Conservation (phyloP, 2,329 filamentous ascomycete species). For the Leptodontidium sp. region DNA sequence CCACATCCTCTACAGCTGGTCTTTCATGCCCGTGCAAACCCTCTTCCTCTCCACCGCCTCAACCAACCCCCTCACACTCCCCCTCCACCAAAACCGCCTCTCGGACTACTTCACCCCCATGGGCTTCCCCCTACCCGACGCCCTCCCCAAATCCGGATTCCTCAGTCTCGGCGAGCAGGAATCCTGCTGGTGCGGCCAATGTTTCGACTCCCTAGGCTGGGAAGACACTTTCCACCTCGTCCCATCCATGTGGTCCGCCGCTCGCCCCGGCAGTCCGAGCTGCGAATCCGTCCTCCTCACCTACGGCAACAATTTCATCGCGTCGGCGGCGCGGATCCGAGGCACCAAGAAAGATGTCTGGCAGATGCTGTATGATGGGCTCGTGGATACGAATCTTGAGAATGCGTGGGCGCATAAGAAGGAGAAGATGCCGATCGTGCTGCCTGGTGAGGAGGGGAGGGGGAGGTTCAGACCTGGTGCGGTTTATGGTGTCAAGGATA, state of each 20-base stretch:
- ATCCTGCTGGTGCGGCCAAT: slow-evolving; percentile 51
- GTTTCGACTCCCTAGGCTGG: slow-evolving; percentile 52
- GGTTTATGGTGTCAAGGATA: slow-evolving; percentile 38
- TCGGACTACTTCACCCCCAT: slow-evolving; percentile 41
- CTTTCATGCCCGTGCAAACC: slow-evolving; percentile 54
- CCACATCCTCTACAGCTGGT: slow-evolving; percentile 55
- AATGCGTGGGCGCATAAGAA: slow-evolving; percentile 44
- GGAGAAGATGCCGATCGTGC: slow-evolving; percentile 33
- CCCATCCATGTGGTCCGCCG: slow-evolving; percentile 47
- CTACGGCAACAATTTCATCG: slow-evolving; percentile 58
- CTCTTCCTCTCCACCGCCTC: slow-evolving; percentile 52
- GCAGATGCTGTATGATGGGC: slow-evolving; percentile 41
- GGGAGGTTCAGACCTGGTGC: slow-evolving; percentile 34
- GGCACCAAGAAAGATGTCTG: slow-evolving; percentile 42
- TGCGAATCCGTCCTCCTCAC: slow-evolving; percentile 51
- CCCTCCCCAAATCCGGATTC: slow-evolving; percentile 51
- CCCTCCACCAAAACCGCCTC: slow-evolving; percentile 27
- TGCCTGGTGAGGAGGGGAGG: slow-evolving; percentile 34
- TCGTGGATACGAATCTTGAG: slow-evolving; percentile 35
- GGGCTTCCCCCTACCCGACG: slow-evolving; percentile 50
- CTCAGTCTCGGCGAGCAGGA: slow-evolving; percentile 52
- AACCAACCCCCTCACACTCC: slow-evolving; percentile 19
- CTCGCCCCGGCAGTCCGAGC: slow-evolving; percentile 41
- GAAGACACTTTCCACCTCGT: slow-evolving; percentile 50
- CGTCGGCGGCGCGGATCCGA: slow-evolving; percentile 53